Percentiles rank a stretch among this genome's conserved stretches.
Evolutionary conservation across 257 asterid genomes (phyloP).

Genomic region (Handroanthus guayacan): DNA sequence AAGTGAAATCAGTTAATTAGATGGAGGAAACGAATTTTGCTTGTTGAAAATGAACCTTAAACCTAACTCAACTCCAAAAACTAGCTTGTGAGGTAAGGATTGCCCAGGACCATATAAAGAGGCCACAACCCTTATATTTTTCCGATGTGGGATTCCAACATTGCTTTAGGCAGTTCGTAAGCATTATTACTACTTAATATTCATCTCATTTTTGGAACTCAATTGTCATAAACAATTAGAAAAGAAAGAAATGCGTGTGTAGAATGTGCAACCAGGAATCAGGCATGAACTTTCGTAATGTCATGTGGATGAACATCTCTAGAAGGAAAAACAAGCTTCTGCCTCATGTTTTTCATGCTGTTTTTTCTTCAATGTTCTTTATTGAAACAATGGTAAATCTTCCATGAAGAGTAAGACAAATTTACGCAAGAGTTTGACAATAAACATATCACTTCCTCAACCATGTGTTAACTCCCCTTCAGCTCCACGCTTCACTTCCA

Average conservation of each 20-base stretch:
- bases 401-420: background rate
- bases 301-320: too few relatives aligned
- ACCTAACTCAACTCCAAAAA: too few relatives aligned
- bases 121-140: too few relatives aligned
- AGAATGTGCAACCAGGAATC: background rate
- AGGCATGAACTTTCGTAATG: too few relatives aligned
- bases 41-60: too few relatives aligned
- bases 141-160: too few relatives aligned
- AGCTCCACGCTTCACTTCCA: too few relatives aligned
- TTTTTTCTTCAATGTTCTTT: background rate
- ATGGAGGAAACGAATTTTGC: background rate
- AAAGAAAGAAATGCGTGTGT: constrained; percentile 17
- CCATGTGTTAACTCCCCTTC: too few relatives aligned
- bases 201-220: constrained; percentile 10
- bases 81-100: too few relatives aligned
- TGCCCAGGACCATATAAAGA: too few relatives aligned
- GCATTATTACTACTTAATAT: background rate
- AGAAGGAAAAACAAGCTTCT: background rate
- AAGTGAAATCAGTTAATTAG: background rate
- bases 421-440: too few relatives aligned
- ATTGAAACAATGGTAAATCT: background rate
- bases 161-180: background rate
- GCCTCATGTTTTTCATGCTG: background rate
- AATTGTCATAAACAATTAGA: background rate
- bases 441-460: too few relatives aligned